These are phyloP conservation scores for Hirsutella minnesotensis DNA, from an alignment of 2,329 filamentous ascomycete species.

Conservation along the genomic window DNA sequence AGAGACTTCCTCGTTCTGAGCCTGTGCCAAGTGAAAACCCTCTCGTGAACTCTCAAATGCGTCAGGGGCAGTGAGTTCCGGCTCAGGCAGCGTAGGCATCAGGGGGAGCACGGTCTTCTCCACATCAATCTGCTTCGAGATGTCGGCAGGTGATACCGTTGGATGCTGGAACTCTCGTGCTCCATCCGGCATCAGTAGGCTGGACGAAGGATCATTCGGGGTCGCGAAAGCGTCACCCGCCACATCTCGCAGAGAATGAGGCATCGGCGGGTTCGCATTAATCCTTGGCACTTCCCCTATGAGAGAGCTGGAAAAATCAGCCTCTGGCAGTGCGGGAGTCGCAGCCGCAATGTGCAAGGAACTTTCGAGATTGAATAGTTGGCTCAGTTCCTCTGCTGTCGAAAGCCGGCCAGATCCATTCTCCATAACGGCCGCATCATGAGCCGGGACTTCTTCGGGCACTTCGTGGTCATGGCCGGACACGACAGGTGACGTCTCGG, in stretches of 20 bases:
- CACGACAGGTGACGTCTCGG: not conserved
- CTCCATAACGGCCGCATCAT: not conserved
- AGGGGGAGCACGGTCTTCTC: slow-evolving; percentile 10
- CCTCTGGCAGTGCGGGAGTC: not conserved
- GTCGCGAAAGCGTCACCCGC: slow-evolving; percentile 10
- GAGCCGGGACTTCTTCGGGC: slow-evolving; percentile 2
- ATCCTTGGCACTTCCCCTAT: slow-evolving; percentile 1
- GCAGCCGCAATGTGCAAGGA: not conserved
- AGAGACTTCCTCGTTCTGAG: slow-evolving; percentile 11
- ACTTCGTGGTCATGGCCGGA: not conserved
- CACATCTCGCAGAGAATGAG: slow-evolving; percentile 11
- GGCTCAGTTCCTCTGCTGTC: slow-evolving; percentile 8
- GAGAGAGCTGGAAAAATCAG: not conserved
- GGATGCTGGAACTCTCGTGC: slow-evolving; percentile 12
- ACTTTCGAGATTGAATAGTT: slow-evolving; percentile 7
- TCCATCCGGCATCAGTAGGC: slow-evolving; percentile 10
- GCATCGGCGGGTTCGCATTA: slow-evolving; percentile 5
- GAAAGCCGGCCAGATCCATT: not conserved
- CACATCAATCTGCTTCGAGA: slow-evolving; percentile 17
- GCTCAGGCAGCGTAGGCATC: slow-evolving; percentile 10
- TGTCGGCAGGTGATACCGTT: slow-evolving; percentile 26
- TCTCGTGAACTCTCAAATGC: slow-evolving; percentile 11
- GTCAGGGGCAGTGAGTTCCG: slow-evolving; percentile 8
- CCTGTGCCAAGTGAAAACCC: slow-evolving; percentile 15
- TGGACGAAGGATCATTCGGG: slow-evolving; percentile 8